These are phyloP conservation scores for Carex kokanica DNA, from an alignment of 176 grass and related monocot species.

Conservation along the genomic window DNA sequence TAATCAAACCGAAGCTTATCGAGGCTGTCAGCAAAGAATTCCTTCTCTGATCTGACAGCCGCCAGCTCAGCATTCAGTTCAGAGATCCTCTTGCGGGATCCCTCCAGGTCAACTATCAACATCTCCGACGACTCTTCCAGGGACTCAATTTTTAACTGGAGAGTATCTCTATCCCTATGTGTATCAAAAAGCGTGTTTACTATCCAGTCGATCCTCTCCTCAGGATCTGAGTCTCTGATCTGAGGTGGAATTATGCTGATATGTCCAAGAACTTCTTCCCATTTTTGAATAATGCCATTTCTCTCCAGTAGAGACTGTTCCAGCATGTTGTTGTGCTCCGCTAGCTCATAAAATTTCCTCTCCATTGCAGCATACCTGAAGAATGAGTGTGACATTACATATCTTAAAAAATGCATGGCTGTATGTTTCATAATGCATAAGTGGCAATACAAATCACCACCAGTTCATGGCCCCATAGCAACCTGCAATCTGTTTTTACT, in stretches of 20 bases:
- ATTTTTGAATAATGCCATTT: constrained; percentile 83
- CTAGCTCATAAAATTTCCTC: constrained; percentile 84
- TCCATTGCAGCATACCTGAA: constrained; percentile 60
- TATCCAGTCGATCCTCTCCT: constrained; percentile 68
- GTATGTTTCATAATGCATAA: background rate
- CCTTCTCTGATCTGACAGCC: constrained; percentile 79
- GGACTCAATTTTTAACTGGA: constrained; percentile 82
- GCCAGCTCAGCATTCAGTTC: constrained; percentile 77
- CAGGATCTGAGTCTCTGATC: constrained; percentile 58
- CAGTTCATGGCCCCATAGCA: background rate
- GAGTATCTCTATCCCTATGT: constrained; percentile 65
- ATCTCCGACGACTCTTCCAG: constrained; percentile 96
- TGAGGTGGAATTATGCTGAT: constrained; percentile 63
- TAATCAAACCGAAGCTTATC: constrained; percentile 87
- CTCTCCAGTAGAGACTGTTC: constrained; percentile 93
- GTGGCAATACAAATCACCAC: constrained; percentile 1
- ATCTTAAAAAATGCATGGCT: background rate
- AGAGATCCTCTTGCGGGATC: constrained; percentile 84
- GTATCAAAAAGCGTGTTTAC: constrained; percentile 56
- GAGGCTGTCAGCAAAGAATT: constrained; percentile 71
- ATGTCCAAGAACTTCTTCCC: constrained; percentile 70
- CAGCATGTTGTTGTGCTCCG: constrained; percentile 93
- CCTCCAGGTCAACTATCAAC: constrained; percentile 80
- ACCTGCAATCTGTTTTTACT: background rate
- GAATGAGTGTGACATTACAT: constrained; percentile 11